Evolutionary conservation across 139 green algal genomes (phyloP).

Genomic region (Microglena sp.): DNA sequence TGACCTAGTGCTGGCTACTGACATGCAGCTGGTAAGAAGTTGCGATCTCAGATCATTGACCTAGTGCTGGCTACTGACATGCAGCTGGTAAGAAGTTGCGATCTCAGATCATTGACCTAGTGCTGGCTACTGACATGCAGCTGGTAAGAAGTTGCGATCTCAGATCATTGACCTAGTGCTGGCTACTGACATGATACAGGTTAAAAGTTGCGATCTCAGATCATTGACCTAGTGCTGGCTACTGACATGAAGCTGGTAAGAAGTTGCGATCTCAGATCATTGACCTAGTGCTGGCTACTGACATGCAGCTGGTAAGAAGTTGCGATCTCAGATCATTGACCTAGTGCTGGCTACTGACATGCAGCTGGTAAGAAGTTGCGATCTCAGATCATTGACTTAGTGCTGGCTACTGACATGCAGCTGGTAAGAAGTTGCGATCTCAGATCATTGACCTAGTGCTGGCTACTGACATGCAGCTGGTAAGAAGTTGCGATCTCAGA

Average conservation of each 20-base stretch:
- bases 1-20: constrained; percentile 53
- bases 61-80: constrained; percentile 61
- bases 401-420: too few species aligned
- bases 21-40: constrained; percentile 51
- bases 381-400: too few species aligned
- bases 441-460: constrained; percentile 55
- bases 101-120: constrained; percentile 45
- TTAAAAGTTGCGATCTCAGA: too few species aligned
- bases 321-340: constrained; percentile 49
- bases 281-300: constrained; percentile 53
- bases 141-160: constrained; percentile 29
- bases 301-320: constrained; percentile 51
- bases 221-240: too few species aligned
- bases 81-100: constrained; percentile 44
- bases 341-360: constrained; percentile 61
- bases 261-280: constrained; percentile 45
- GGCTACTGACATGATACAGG: constrained; percentile 60
- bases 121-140: constrained; percentile 66
- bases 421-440: constrained; percentile 35
- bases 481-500: constrained; percentile 27
- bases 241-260: too few species aligned
- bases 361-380: constrained; percentile 42
- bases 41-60: constrained; percentile 49
- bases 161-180: constrained; percentile 55
- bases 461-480: constrained; percentile 60